Evolutionary conservation across 2,329 filamentous ascomycete genomes (phyloP), one percentile per base, ranked within the genome.

Genomic region (Chrysoporthe cubensis): DNA sequence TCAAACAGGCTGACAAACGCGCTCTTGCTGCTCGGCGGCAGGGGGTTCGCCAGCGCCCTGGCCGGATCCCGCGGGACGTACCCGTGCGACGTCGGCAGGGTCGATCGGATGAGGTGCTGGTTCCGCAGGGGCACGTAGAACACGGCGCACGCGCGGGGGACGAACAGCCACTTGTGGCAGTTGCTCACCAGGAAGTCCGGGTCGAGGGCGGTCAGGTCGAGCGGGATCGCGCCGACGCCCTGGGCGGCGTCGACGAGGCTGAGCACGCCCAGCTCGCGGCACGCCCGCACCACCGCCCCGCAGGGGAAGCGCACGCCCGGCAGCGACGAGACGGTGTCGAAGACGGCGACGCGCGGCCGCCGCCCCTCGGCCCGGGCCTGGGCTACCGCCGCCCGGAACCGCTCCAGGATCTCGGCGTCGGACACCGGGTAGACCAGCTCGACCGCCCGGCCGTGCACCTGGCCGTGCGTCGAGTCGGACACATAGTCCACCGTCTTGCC

Each of bases 171-270:
- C 82, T 97, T 97, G 81, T 97, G 92, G 73, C 89, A 92, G 77
- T 97, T 97, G 66, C 85, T 90, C 16, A 95, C 86, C 75, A 96
- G 92, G 80, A 97, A 97, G 78, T 97, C 94, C 0, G 93, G 90
- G 70, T 94, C 87, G 2, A 94, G 80, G 4, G 79, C 77, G 0
- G 76, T 71, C 16, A 97, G 79, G 77, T 96, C 87, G 8, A 97
- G 78, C 0, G 85, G 82, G 8, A 97, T 84, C 78, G 96, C 91
- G 1, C 95, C 95, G 34, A 97, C 80, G 1, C 91, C 90, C 78
- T 98, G 95, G 0, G 95, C 95, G 18, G 88, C 94, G 76, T 98
- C 95, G 48, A 97, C 82, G 26, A 93, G 81, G 73, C 90, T 94
- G 65, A 95, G 75, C 3, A 97, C 81, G 0, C 86, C 87, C 34